phyloP scores from a whole-genome alignment of 306 rosid species.

The Astragalus membranaceus region DNA sequence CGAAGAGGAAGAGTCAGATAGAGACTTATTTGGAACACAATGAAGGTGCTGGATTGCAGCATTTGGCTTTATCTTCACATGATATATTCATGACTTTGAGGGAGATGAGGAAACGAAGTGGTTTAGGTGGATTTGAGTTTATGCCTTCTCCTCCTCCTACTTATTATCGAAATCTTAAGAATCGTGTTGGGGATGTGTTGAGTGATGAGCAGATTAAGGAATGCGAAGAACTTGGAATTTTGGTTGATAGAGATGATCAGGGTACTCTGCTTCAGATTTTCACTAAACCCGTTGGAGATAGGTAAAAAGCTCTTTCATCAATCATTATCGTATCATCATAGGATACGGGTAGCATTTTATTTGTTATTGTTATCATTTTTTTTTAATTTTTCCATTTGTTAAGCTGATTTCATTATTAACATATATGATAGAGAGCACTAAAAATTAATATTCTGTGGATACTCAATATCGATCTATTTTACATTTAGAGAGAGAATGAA shows the following conservation, averaged over 20 bases:
- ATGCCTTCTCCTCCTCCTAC: slow-evolving; percentile 96
- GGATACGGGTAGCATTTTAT: not conserved
- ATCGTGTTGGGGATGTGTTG: slow-evolving; percentile 62
- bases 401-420: not conserved
- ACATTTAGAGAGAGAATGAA: too few species aligned
- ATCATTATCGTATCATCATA: not conserved
- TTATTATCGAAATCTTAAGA: slow-evolving; percentile 61
- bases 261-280: slow-evolving; percentile 94
- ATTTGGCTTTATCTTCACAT: slow-evolving; percentile 50
- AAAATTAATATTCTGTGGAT: too few species aligned
- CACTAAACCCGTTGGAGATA: slow-evolving; percentile 90
- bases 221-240: slow-evolving; percentile 85
- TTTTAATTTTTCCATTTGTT: too few species aligned
- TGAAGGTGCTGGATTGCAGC: slow-evolving; percentile 88
- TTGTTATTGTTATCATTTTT: not conserved
- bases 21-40: slow-evolving; percentile 93
- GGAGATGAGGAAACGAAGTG: slow-evolving; percentile 74
- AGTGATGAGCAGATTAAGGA: slow-evolving; percentile 62
- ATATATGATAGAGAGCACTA: too few species aligned
- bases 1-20: slow-evolving; percentile 86
- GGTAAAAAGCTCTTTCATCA: slow-evolving; percentile 28
- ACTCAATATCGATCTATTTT: too few species aligned
- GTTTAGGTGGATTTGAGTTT: slow-evolving; percentile 76
- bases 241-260: slow-evolving; percentile 87
- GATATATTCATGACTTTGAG: slow-evolving; percentile 71